Base-by-base conservation (phyloP, 1,284 basidiomycete genomes). In the Takashimella tepidaria region DNA sequence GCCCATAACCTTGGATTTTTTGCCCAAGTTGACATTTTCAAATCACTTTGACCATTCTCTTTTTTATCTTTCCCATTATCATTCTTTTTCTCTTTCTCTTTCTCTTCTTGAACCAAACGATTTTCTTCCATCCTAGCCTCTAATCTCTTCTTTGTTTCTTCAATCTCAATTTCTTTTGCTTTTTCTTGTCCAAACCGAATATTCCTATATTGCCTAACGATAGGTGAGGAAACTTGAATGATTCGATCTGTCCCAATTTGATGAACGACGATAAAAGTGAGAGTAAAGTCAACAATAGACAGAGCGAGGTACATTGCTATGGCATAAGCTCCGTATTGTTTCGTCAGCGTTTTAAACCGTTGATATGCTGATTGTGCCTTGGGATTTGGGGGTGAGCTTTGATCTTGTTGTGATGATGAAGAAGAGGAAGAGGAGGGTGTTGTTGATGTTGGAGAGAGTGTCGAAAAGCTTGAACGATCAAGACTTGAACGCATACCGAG, bases 301-400 rank as follows among this genome's bases (percentile, higher is more conserved):
- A 95, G 70, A 43, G 85, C 69, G 61, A 86, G 51, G 78, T 97
- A 96, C 43, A 96, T 84, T 40, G 87, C 88, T 22, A 96, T 80
- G 4, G 92, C 89, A 69, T 92, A 92, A 86, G 88, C 90, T 26
- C 92, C 92, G 70, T 97, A 95, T 5, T 87, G 83, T 68, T 88
- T 92, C 61, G 93, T 87, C 57, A 96, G 85, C 63, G 85, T 81
- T 74, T 89, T 93, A 40, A 96, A 81, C 16, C 86, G 83, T 40
- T 61, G 54, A 50, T 69, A 67, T 22, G 68, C 66, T 2, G 65
- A 62, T 43, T 56, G 53, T 13, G 45, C 21, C 13, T 20, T 20
- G 8, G 27, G 41, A 2, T 11, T 20, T 13, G 43, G 20, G 11
- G 49, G 26, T 1, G 43, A n/a, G 4, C 23, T 43, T 25, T 41